Base-by-base conservation (phyloP, 2,329 filamentous ascomycete genomes). In the Aspergillus fumigatiaffinis region DNA sequence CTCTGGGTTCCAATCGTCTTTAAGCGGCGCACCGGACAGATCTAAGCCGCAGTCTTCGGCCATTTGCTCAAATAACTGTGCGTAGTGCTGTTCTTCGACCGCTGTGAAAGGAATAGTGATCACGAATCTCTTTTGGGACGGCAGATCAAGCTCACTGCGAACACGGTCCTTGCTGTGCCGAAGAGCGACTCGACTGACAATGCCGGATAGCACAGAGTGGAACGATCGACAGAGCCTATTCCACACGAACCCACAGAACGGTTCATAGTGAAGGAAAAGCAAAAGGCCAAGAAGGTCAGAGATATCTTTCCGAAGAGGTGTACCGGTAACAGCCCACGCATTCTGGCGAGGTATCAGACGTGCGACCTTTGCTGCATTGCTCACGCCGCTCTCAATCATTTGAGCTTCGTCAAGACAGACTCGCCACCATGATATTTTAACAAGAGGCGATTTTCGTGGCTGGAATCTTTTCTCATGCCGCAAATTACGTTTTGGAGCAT, bases 291-390 rank as follows among this genome's bases (percentile, higher is more conserved):
- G 86, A 7, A 97, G 79, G 71, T 97, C 93, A 66, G 82, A 79
- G 32, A 93, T 83, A 60, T 91, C 84, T 63, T 91, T 90, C 63
- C 90, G 88, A 41, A 97, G 82, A 0, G 94, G 94, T 0, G 94
- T 99, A 46, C 91, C 94, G 0, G 91, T 93, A 44, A 99, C 87
- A 14, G 89, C 92, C 94, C 94, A 97, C 2, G 91, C 88, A 74
- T 96, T 92, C 61, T 90, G 76, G 28, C 94, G 84, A 48, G 93
- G 92, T 59, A 99, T 88, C 26, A 88, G 78, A 44, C 87, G 85
- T 38, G 92, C 92, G 14, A 97, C 86, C 50, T 82, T 84, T 1
- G 94, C 92, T 28, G 93, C 90, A 64, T 91, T 87, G 65, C 86
- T 92, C 3, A 95, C 87, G 35, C 92, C 91, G 63, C 85, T 93